Conservation (phyloP, 1,139 yeast genomes). For the Kodamaea derodonti region DNA sequence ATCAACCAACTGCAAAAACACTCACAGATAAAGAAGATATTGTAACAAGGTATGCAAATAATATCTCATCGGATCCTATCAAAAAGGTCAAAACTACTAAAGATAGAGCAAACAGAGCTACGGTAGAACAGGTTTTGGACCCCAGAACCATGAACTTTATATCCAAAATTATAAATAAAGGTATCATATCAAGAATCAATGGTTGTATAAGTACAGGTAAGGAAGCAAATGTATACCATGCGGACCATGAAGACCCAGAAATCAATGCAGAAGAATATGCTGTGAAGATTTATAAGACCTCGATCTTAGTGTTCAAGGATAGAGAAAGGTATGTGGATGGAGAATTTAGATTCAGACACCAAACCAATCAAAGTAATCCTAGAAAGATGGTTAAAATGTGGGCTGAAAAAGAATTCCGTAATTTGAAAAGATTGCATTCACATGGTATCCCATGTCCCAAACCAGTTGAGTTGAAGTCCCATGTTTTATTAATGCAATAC, state of each 20-base stretch:
- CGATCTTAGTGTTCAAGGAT: conserved; percentile 92
- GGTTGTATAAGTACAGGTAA: conserved; percentile 97
- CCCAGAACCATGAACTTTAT: conserved; percentile 87
- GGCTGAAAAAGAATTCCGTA: conserved; percentile 98
- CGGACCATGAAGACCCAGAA: conserved; percentile 60
- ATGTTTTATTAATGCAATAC: conserved; percentile 94
- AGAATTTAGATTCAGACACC: conserved; percentile 85
- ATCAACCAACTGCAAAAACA: conserved; percentile 15
- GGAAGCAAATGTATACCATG: conserved; percentile 97
- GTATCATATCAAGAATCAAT: conserved; percentile 77
- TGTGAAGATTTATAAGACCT: conserved; percentile 91
- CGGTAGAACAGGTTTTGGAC: conserved; percentile 94
- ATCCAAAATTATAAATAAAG: conserved; percentile 76
- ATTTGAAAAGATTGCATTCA: conserved; percentile 72
- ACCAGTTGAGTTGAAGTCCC: conserved; percentile 83
- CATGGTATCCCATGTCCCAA: conserved; percentile 90
- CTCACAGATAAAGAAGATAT: conserved; percentile 53
- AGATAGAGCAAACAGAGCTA: conserved; percentile 91
- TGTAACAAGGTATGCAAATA: conserved; percentile 57
- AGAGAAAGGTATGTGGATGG: conserved; percentile 96
- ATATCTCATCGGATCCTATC: conserved; percentile 60
- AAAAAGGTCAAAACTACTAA: conserved; percentile 57
- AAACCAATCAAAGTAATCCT: conserved; percentile 84
- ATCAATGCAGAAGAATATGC: conserved; percentile 60
- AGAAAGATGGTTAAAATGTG: conserved; percentile 96